These are phyloP conservation scores for Radiomyces spectabilis DNA, from an alignment of 192 early-diverging fungal genomes.

Conservation along the genomic window DNA sequence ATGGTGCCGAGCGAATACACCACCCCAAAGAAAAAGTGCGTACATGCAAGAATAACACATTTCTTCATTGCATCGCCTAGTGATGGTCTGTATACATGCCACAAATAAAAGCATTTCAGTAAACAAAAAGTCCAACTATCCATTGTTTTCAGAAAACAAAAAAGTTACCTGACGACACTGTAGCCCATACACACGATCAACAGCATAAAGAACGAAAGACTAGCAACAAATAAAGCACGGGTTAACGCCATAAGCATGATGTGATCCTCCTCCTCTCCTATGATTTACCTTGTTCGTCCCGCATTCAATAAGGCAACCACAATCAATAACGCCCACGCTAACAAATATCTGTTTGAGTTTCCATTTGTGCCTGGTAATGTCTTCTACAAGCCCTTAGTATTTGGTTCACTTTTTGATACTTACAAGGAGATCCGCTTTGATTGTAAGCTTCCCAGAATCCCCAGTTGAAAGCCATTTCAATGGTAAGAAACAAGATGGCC, in stretches of 20 bases:
- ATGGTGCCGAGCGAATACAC: slow-evolving; percentile 79
- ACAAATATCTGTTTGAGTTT: too few relatives aligned
- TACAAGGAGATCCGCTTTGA: slow-evolving; percentile 48
- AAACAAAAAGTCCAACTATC: too few relatives aligned
- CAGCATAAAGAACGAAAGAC: slow-evolving; percentile 92
- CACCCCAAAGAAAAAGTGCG: slow-evolving; percentile 83
- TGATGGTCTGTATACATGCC: slow-evolving; percentile 51
- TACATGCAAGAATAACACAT: slow-evolving; percentile 62
- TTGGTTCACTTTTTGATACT: too few relatives aligned
- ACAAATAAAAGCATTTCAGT: too few relatives aligned
- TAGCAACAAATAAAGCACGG: too few relatives aligned
- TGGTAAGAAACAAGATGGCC: slow-evolving; percentile 76
- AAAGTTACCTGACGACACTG: slow-evolving; percentile 79
- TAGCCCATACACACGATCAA: slow-evolving; percentile 92
- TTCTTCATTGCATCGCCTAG: slow-evolving; percentile 87
- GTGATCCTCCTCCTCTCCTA: too few relatives aligned
- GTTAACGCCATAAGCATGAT: too few relatives aligned
- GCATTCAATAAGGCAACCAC: slow-evolving; percentile 79
- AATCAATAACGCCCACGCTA: slow-evolving; percentile 52
- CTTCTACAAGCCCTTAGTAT: too few relatives aligned
- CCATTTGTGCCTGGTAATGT: too few relatives aligned
- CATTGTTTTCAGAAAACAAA: too few relatives aligned
- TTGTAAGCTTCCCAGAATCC: slow-evolving; percentile 69
- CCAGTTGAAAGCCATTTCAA: slow-evolving; percentile 92
- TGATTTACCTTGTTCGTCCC: slow-evolving; percentile 81